Evolutionary conservation across 306 rosid genomes (phyloP), one percentile per base, ranked within the genome.

Genomic region (Notholithocarpus densiflorus): DNA sequence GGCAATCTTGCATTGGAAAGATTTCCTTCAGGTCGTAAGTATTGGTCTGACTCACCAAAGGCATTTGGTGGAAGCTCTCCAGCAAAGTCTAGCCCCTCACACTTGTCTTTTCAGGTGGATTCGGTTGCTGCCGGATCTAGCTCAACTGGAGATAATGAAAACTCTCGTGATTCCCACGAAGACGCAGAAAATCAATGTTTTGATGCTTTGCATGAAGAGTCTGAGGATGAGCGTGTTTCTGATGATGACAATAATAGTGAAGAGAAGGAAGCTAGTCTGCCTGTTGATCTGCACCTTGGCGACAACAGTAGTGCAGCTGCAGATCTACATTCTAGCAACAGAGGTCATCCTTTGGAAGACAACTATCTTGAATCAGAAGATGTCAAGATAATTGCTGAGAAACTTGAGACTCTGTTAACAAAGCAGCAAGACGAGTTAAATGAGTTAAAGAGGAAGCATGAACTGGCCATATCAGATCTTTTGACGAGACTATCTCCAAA

Each of bases 11-110:
- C 96, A 17, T 69, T 96, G 66, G 99, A 96, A 78, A 80, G 82
- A 79, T 84, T 91, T 81, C 93, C 93, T 77, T 96, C 99, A 34
- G 99, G 99, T 70, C 97, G 98, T 51, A 93, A 82, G 85, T 96
- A 89, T 72, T 96, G 99, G 99, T 88, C 87, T 13, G 93, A 93
- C 81, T 91, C 99, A 19, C 99, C 98, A 40, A 96, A 76, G 86
- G 89, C 79, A 73, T 34, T 68, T 31, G 83, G 87, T 73, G 92
- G 85, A 76, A 75, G 56, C 86, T 90, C 97, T 84, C 97, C 92
- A 31, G 62, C 45, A 65, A 82, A 40, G 82, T 75, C 3, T 51
- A 74, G 84, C 48, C 56, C 83, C 88, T 89, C 97, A 57, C 53
- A 84, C 84, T 80, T 86, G 80, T 79, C 85, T 75, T 20, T 29